Percentiles rank a stretch among this genome's conserved stretches.
phyloP scores from a whole-genome alignment of 345 rosid genomes.

The Odontarrhena argentea region DNA sequence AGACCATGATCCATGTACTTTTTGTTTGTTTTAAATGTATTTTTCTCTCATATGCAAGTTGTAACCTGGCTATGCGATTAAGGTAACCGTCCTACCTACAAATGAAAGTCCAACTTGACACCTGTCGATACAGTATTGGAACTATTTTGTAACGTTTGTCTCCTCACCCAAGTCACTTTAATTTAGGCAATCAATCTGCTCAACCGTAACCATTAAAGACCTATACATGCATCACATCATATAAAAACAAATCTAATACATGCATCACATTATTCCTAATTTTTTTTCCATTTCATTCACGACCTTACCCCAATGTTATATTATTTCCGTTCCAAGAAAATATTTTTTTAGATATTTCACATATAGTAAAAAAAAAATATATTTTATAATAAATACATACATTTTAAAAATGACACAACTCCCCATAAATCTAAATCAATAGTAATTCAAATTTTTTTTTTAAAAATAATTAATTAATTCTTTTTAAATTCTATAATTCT shows the following conservation, averaged over 20 bases:
- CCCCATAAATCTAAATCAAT: too few relatives aligned
- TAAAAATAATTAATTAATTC: too few relatives aligned
- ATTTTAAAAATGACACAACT: too few relatives aligned
- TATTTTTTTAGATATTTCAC: too few relatives aligned
- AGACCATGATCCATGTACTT: slow-evolving; percentile 11
- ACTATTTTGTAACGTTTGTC: slow-evolving; percentile 20
- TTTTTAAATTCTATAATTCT: too few relatives aligned
- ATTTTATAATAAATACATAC: too few relatives aligned
- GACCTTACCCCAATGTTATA: too few relatives aligned
- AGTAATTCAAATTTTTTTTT: too few relatives aligned
- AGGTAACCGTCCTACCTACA: slow-evolving; percentile 41
- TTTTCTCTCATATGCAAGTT: slow-evolving; percentile 19
- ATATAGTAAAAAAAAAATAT: too few relatives aligned
- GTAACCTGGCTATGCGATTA: slow-evolving; percentile 20
- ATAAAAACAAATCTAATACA: not conserved
- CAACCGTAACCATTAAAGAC: slow-evolving; percentile 39
- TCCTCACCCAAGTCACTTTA: slow-evolving; percentile 41
- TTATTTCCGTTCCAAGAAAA: too few relatives aligned
- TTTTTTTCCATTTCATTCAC: slow-evolving; percentile 4
- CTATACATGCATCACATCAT: slow-evolving; percentile 31
- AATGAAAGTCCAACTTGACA: not conserved
- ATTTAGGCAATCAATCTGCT: slow-evolving; percentile 33
- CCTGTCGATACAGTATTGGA: slow-evolving; percentile 23
- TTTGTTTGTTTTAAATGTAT: slow-evolving; percentile 4
- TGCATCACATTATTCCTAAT: not conserved